Base-by-base conservation (phyloP, 768 basidiomycete genomes). In the Suillus paluster region DNA sequence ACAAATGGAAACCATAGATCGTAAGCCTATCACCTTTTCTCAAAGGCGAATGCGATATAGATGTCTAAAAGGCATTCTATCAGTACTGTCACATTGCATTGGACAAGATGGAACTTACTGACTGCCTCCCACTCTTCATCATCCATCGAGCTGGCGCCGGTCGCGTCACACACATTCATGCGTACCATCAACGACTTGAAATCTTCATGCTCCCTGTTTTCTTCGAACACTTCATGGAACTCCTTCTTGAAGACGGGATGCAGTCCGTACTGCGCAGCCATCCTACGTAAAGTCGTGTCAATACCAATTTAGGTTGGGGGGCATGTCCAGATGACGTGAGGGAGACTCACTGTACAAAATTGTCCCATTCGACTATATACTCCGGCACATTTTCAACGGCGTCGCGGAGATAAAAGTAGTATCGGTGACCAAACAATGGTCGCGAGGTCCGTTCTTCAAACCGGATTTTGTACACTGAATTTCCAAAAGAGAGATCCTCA, bases 321-420 rank as follows among this genome's bases (percentile, higher is more conserved):
- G 21, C 2, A 38, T 54, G 36, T 50, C 36, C 38, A 39, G 9
- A 14, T 15, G 52, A 25, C 25, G 58, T 49, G 33, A 54, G 17
- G 57, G n/a, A n/a, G n/a, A 78, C 85, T 66, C 65, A 97, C 95
- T 84, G 77, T 34, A 91, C 88, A 72, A 99, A 99, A 68, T 89
- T 89, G 49, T 93, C 89, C 97, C 97, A 99, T 63, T 86, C 84
- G n/a, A 99, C 97, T 55, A 99, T 81, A 70, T 96, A 99, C 74
- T 99, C 97, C 6, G 97, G 96, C 21, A 98, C 97, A 68, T 99
- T 88, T 65, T 96, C 97, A 2, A 99, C 97, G 5, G 97, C 97
- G 69, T 99, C 97, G 71, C 87, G 79, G 27, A 99, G 85, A 78
- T 86, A 97, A 79, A 99, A 99, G 76, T 85, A 89, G 73, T 99